phyloP scores from a whole-genome alignment of 2,329 filamentous ascomycete species.

The Alternaria rosae region DNA sequence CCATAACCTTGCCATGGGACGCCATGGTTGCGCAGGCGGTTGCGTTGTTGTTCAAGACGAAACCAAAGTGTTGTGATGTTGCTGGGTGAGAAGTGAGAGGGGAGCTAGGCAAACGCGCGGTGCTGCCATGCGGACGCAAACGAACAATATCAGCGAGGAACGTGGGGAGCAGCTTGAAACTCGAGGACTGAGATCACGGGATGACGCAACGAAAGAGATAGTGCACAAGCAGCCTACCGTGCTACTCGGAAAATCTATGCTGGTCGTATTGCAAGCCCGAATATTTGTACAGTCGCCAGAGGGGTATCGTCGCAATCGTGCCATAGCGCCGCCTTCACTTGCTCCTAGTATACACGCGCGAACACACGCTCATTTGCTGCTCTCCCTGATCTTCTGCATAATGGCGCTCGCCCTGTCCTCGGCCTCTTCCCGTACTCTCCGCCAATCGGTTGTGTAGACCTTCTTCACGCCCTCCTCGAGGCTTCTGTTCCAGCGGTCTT shows the following conservation, averaged over 20 bases:
- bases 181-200: background rate
- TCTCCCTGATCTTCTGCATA: conserved; percentile 44
- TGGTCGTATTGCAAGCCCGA: conserved; percentile 2
- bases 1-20: conserved; percentile 38
- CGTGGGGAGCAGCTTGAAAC: conserved; percentile 7
- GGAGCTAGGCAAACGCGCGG: conserved; percentile 5
- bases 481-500: conserved; percentile 59
- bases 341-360: background rate
- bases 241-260: conserved; percentile 6
- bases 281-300: conserved; percentile 21
- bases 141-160: conserved; percentile 13
- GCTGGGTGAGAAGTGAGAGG: background rate
- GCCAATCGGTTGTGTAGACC: conserved; percentile 57
- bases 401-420: conserved; percentile 51
- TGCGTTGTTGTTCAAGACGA: background rate
- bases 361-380: conserved; percentile 29
- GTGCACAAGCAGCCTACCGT: background rate
- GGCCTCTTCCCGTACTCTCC: conserved; percentile 48
- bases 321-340: conserved; percentile 3
- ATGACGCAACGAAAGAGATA: background rate
- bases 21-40: conserved; percentile 25
- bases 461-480: conserved; percentile 54
- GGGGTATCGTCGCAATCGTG: conserved; percentile 27
- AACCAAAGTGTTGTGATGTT: background rate
- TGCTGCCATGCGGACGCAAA: conserved; percentile 9